Conservation (phyloP, 805 yeast genomes). For the Sungouiozyma ichnusensis region DNA sequence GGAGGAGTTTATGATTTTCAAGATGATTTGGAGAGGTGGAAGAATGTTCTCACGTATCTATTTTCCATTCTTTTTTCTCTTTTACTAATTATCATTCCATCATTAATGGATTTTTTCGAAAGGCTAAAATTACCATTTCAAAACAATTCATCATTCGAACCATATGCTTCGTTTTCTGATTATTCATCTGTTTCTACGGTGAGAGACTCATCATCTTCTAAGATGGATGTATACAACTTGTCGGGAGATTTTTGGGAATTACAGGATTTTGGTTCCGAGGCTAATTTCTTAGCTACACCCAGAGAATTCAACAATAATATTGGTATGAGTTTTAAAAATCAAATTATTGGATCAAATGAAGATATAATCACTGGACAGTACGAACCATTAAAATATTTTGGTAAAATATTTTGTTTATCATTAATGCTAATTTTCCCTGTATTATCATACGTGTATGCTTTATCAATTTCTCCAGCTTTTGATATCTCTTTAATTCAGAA, state of each 20-base stretch:
- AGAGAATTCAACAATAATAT: background rate
- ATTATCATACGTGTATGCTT: conserved; percentile 14
- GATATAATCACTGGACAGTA: background rate
- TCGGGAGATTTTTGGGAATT: background rate
- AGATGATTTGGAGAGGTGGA: background rate
- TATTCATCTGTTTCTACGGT: background rate
- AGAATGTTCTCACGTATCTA: background rate
- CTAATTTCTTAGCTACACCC: background rate
- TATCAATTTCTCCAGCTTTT: conserved; percentile 22
- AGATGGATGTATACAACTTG: background rate
- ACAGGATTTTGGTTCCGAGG: background rate
- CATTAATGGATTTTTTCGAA: background rate
- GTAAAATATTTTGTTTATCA: conserved; percentile 13
- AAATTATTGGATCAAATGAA: background rate
- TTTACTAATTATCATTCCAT: background rate
- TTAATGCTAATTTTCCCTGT: conserved; percentile 12
- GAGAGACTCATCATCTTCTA: background rate
- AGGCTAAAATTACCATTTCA: background rate
- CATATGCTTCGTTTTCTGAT: background rate
- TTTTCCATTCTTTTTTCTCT: background rate
- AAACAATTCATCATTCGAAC: background rate
- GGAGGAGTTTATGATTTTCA: background rate
- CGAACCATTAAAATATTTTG: conserved; percentile 4
- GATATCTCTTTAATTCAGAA: conserved; percentile 23
- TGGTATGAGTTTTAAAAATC: background rate